Evolutionary conservation across 192 early-diverging fungal species (phyloP).

Genomic region (Spizellomyces sp.): DNA sequence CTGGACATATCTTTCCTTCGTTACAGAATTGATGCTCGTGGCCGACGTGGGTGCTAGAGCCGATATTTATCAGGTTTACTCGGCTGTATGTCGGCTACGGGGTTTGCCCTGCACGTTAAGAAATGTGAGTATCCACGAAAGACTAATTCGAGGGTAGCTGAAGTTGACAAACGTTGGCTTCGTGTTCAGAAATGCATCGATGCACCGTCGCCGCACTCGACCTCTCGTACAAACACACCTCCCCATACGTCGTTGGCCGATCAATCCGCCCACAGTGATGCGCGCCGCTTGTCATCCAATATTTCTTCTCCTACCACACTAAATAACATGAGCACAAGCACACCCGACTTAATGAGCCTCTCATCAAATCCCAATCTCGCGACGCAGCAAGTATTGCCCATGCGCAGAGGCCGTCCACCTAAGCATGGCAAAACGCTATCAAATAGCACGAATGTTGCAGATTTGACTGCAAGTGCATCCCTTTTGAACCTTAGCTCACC

Average conservation of each 20-base stretch:
- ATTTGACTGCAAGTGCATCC: background rate
- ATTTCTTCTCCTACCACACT: constrained; percentile 32
- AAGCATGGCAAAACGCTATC: constrained; percentile 28
- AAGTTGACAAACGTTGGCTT: constrained; percentile 13
- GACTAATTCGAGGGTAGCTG: background rate
- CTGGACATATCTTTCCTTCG: too few species aligned
- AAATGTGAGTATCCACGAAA: constrained; percentile 50
- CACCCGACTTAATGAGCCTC: too few species aligned
- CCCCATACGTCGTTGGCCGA: background rate
- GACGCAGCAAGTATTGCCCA: constrained; percentile 48
- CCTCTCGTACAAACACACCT: constrained; percentile 3
- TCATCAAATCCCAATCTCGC: too few species aligned
- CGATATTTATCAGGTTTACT: constrained; percentile 80
- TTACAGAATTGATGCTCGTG: constrained; percentile 67
- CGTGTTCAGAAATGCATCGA: background rate
- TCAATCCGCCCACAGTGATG: constrained; percentile 25
- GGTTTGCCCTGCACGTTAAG: constrained; percentile 63
- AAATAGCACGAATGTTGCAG: constrained; percentile 1
- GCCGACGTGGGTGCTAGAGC: constrained; percentile 76
- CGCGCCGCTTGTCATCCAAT: background rate
- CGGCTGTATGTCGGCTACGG: constrained; percentile 63
- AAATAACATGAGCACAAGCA: too few species aligned
- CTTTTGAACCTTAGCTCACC: constrained; percentile 1
- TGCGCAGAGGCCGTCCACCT: constrained; percentile 90
- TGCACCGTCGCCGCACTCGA: background rate